Evolutionary conservation across 805 yeast species (phyloP), one percentile per base, ranked within the genome.

Genomic region (Yamadazyma kitorensis): DNA sequence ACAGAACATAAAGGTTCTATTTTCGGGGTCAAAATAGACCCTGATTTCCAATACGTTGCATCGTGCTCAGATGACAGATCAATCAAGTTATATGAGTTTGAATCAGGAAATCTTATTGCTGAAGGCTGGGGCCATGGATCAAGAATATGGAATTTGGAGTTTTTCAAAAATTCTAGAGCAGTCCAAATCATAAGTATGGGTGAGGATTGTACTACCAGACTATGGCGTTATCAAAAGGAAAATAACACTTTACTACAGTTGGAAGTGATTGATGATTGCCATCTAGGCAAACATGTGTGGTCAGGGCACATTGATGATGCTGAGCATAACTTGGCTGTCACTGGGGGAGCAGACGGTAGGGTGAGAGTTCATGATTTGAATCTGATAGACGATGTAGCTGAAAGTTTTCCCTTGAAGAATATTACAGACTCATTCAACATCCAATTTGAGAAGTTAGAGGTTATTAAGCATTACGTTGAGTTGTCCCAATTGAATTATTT

Each of bases 91-190:
- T 88, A 88, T 81, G 77, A 77, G 47, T 61, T 82, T 41, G 49
- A 49, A 5, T 51, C 74, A 1, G 91, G 94, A 1, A 47, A 59
- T 8, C 58, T 78, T 21, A 46, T 84, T 24, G 83, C 91, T 1
- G 75, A 80, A 17, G 97, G 96, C 0, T 93, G 97, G 97, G 98
- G 98, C 10, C 98, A 93, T 54, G 81, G 84, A 1, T 91, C 98
- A 0, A 74, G 98, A 52, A 89, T 93, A 25, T 93, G 98, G 98
- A 73, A 75, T 27, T 62, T 91, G 28, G 69, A 68, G 31, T 86
- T 86, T 51, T 73, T 64, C 38, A 36, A 40, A n/a, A 44, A 51
- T 45, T 55, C 61, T 4, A 23, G 34, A 11, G 17, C 30, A 3
- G 36, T 53, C 2, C 45, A 33, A 21, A 63, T 86, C 11, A 78